phyloP scores from a whole-genome alignment of 192 early-diverging fungal species.

The Podila minutissima region DNA sequence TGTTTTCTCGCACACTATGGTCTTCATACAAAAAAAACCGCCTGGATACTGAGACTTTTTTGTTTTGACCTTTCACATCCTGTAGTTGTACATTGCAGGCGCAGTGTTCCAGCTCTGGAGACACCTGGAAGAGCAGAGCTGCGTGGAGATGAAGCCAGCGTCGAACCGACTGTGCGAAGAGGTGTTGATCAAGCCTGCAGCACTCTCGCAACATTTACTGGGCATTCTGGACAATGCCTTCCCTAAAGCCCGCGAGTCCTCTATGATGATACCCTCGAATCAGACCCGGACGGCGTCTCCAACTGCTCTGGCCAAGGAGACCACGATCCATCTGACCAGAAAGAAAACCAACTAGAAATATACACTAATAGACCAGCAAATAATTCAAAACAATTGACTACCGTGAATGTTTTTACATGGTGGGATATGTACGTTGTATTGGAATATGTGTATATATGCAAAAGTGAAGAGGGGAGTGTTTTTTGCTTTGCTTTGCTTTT shows the following conservation, averaged over 20 bases:
- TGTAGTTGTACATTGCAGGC: conserved; percentile 44
- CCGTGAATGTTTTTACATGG: background rate
- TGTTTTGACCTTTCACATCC: background rate
- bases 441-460: background rate
- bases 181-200: conserved; percentile 45
- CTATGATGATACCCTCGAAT: conserved; percentile 51
- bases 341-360: background rate
- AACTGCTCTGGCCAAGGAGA: conserved; percentile 16
- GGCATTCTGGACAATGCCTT: conserved; percentile 50
- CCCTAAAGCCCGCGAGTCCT: conserved; percentile 38
- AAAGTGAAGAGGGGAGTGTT: background rate
- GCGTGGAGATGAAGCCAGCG: conserved; percentile 49
- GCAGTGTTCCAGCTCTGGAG: conserved; percentile 48
- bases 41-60: background rate
- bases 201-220: conserved; percentile 42
- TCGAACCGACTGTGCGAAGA: conserved; percentile 49
- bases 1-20: background rate
- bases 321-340: conserved; percentile 24
- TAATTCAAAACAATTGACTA: background rate
- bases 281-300: conserved; percentile 16
- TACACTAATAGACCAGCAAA: background rate
- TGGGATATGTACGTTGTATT: background rate
- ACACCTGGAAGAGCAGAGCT: conserved; percentile 27
- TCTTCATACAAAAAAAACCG: background rate
- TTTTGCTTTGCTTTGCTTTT: background rate